Base-by-base conservation (phyloP, 306 rosid genomes). In the Cicer yamashitae region DNA sequence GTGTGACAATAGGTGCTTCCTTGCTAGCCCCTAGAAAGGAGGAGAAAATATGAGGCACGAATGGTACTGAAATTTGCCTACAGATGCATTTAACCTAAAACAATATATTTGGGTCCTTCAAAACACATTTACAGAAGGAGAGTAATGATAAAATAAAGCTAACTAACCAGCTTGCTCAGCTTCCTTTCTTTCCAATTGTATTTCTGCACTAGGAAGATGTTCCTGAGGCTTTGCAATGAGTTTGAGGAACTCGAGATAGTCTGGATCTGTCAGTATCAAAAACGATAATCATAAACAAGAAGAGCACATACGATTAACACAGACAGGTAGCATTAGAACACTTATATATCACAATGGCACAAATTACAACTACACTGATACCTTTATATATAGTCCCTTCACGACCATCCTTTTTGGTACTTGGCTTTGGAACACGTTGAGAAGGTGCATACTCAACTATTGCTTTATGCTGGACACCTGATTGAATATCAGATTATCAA, bases 171-270 rank as follows among this genome's bases (percentile, higher is more conserved):
- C 88, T 89, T 84, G 97, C 79, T 92, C 97, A 39, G 97, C 97
- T 89, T 94, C 97, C 85, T 86, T 94, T 84, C 99, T 90, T 82
- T 94, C 99, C 86, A 94, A 82, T 77, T 94, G 99, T 82, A 94
- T 90, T 76, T 94, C 99, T 38, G 99, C 99, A 87, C 99, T 94
- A 8, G 97, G 99, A 78, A 94, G 97, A 87, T 94, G 89, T 83
- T 92, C 97, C 6, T 85, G 84, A 11, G 97, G 93, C 79, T 88
- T 89, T 48, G 96, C 90, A 83, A 92, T 90, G 80, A 85, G 58
- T 80, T 94, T 90, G 71, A 94, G 96, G 67, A 94, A 94, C 89
- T 94, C 99, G 57, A 94, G 77, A 80, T 94, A 94, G 84, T 92
- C 99, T 1, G 97, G 93, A 85, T 94, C 99, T 94, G 80, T 69